Evolutionary conservation across 805 yeast species (phyloP), one percentile per base, ranked within the genome.

Genomic region (Candida pseudoglaebosa): DNA sequence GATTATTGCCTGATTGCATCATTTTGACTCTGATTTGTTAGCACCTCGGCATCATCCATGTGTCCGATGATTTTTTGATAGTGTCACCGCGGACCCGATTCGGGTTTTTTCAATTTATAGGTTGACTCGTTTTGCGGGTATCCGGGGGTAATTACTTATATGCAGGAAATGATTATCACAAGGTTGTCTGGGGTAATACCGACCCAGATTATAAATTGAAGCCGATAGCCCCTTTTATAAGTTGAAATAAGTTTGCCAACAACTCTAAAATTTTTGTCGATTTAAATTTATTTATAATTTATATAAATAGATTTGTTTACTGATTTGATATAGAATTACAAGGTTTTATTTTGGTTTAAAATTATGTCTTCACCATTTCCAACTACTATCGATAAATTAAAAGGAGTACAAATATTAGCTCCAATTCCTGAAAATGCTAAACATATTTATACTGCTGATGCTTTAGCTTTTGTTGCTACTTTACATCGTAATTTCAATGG

Each of bases 401-500:
- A 65, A 39, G 82, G 82, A 32, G 81, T 79, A 35, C 69, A 73
- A 50, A 61, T 78, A 44, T 71, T 70, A 53, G 82, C 79, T 32
- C 73, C 75, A 26, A 58, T 78, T 40, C 62, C 77, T 52, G 54
- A 62, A 49, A 46, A 59, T 51, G 65, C 80, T 43, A 67, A 70
- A 54, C 78, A 77, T 58, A 75, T 81, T 48, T 70, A 78, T 52
- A 74, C 78, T 41, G 59, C 71, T 13, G 86, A 68, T 49, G 84
- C 90, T 4, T 65, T 84, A 41, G 81, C 78, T 37, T 80, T 84
- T 48, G 75, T 84, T 42, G 87, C 84, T 18, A 67, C 84, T 24
- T 69, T 84, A 45, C 93, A 84, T 61, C 77, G 88, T 57, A 70
- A 82, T 37, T 84, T 84, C 71, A 80, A 84, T 57, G 65, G 55